Conservation (phyloP, 2,329 filamentous ascomycete species). For the Pseudogymnoascus sp. region DNA sequence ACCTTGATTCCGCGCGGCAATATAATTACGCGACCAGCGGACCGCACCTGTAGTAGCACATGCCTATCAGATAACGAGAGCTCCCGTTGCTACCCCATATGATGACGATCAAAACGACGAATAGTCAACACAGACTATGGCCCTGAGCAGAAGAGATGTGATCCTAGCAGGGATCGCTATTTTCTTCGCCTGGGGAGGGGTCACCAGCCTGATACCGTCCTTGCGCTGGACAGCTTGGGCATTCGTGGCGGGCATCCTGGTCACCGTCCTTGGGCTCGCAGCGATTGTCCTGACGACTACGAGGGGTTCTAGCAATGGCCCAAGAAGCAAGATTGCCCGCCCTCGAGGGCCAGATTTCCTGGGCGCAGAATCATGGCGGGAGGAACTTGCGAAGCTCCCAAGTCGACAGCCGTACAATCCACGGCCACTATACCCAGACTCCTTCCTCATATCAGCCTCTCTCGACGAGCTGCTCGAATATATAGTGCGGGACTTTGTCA, state of each 20-base stretch:
- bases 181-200: conserved; percentile 83
- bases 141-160: conserved; percentile 65
- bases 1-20: background rate
- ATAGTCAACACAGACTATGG: conserved; percentile 41
- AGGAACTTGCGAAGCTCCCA: conserved; percentile 59
- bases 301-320: conserved; percentile 37
- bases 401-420: conserved; percentile 58
- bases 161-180: conserved; percentile 57
- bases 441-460: conserved; percentile 67
- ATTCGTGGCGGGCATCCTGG: conserved; percentile 61
- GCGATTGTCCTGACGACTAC: conserved; percentile 56
- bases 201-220: conserved; percentile 71
- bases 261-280: conserved; percentile 44
- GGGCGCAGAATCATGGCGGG: conserved; percentile 54
- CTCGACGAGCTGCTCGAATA: conserved; percentile 71
- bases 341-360: conserved; percentile 51
- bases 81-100: conserved; percentile 14
- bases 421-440: conserved; percentile 64
- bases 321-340: conserved; percentile 33
- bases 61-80: conserved; percentile 7
- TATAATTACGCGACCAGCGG: conserved; percentile 6
- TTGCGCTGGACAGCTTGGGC: conserved; percentile 82
- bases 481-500: conserved; percentile 75
- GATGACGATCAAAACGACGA: conserved; percentile 24
- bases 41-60: conserved; percentile 1